Percentiles rank a stretch among this genome's conserved stretches.
Conservation (phyloP, 2,329 filamentous ascomycete genomes). For the Neofusicoccum kwambonambiense region DNA sequence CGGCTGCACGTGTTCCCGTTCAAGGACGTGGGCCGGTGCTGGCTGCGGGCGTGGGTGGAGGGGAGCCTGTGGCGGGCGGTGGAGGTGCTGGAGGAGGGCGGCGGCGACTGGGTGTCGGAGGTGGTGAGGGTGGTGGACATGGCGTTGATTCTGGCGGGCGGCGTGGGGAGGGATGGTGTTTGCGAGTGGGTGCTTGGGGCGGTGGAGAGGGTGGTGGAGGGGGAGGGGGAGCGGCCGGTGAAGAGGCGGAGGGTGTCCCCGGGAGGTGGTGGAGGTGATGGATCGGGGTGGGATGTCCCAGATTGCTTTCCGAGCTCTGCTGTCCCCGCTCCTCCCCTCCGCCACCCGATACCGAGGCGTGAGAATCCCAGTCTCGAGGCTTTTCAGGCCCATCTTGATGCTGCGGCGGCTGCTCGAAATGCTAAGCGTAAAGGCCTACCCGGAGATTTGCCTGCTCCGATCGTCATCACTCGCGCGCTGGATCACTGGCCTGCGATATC, state of each 20-base stretch:
- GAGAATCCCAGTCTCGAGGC: slow-evolving; percentile 24
- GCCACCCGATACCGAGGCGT: slow-evolving; percentile 1
- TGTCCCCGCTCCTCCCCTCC: slow-evolving; percentile 25
- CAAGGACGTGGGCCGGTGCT: slow-evolving; percentile 63
- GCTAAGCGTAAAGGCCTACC: background rate
- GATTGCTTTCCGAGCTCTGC: slow-evolving; percentile 29
- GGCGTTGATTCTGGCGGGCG: slow-evolving; percentile 68
- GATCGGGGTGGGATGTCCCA: background rate
- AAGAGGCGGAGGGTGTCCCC: background rate
- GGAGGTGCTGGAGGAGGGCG: slow-evolving; percentile 23
- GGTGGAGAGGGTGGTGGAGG: slow-evolving; percentile 24
- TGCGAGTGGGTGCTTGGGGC: slow-evolving; percentile 7
- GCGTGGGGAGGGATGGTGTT: background rate
- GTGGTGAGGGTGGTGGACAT: slow-evolving; percentile 70
- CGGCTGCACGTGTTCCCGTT: slow-evolving; percentile 71
- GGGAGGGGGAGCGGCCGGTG: slow-evolving; percentile 25
- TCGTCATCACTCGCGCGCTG: slow-evolving; percentile 68
- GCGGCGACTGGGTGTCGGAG: slow-evolving; percentile 51
- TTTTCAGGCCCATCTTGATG: slow-evolving; percentile 30
- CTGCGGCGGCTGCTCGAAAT: background rate
- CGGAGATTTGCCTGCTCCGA: slow-evolving; percentile 43
- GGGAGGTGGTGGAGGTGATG: slow-evolving; percentile 19
- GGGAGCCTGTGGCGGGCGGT: slow-evolving; percentile 63
- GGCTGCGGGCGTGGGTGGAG: slow-evolving; percentile 71
- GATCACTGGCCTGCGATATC: slow-evolving; percentile 74